These are phyloP conservation scores for Botrytis aclada DNA, from an alignment of 2,329 filamentous ascomycete genomes.

Conservation along the genomic window DNA sequence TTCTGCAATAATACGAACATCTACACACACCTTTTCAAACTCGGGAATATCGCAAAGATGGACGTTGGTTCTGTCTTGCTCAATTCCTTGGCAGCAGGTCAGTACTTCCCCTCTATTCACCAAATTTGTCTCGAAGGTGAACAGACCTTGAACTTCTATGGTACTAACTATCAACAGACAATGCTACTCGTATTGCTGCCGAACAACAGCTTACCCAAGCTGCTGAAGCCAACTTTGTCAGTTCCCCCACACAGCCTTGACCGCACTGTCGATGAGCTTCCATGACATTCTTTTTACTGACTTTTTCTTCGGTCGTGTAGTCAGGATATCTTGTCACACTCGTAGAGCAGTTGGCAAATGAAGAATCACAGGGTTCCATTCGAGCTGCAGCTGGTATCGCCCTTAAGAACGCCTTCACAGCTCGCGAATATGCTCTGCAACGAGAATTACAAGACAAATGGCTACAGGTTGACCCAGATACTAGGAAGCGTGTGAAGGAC, in stretches of 20 bases:
- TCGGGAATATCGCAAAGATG: conserved; percentile 55
- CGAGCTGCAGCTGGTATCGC: conserved; percentile 93
- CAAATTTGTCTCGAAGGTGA: background rate
- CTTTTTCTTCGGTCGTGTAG: conserved; percentile 47
- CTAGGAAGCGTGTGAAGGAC: conserved; percentile 85
- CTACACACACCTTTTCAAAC: background rate
- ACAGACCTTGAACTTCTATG: background rate
- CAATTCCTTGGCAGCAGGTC: conserved; percentile 94
- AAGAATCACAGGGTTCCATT: conserved; percentile 76
- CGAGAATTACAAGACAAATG: conserved; percentile 92
- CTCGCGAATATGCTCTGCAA: conserved; percentile 83
- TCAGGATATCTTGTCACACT: conserved; percentile 89
- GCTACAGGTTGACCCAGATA: conserved; percentile 76
- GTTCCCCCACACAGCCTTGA: conserved; percentile 38
- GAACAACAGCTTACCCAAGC: conserved; percentile 93
- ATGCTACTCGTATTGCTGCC: conserved; percentile 81
- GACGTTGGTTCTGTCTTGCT: conserved; percentile 98
- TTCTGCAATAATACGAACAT: background rate
- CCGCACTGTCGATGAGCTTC: conserved; percentile 29
- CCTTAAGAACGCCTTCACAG: conserved; percentile 96
- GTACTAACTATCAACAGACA: conserved; percentile 61
- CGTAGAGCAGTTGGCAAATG: conserved; percentile 91
- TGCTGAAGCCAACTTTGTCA: conserved; percentile 92
- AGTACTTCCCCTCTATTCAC: conserved; percentile 39
- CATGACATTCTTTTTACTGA: conserved; percentile 19